Evolutionary conservation across 1,284 basidiomycete genomes (phyloP).

Genomic region (Ceratobasidium sp.): DNA sequence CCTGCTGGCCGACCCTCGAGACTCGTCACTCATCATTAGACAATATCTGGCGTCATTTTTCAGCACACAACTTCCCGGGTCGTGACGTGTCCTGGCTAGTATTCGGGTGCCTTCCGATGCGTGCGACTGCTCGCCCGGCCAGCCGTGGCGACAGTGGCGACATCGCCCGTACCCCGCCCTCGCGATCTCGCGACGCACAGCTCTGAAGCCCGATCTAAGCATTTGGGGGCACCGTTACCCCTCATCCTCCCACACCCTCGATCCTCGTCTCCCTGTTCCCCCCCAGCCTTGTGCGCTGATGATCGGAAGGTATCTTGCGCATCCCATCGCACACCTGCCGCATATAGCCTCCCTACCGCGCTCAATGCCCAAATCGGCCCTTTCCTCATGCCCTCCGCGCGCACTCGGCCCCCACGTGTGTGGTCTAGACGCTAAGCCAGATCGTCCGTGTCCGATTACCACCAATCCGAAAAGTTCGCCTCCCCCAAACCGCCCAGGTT

Average conservation of each 20-base stretch:
- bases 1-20: not conserved
- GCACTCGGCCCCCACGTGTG: slow-evolving; percentile 41
- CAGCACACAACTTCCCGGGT: not conserved
- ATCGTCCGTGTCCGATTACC: slow-evolving; percentile 1
- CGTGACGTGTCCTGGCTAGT: not conserved
- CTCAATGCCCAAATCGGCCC: slow-evolving; percentile 23
- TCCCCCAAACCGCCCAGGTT: slow-evolving; percentile 34
- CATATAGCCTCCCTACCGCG: slow-evolving; percentile 36
- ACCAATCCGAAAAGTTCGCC: slow-evolving; percentile 7
- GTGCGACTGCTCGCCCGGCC: not conserved
- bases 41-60: not conserved
- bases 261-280: slow-evolving; percentile 14
- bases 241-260: slow-evolving; percentile 22
- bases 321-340: slow-evolving; percentile 33
- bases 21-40: not conserved
- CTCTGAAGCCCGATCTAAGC: slow-evolving; percentile 15
- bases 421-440: slow-evolving; percentile 31
- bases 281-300: slow-evolving; percentile 34
- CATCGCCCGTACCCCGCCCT: slow-evolving; percentile 4
- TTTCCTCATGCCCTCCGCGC: slow-evolving; percentile 40
- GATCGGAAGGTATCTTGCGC: slow-evolving; percentile 35
- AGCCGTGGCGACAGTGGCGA: slow-evolving; percentile 1
- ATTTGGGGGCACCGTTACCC: slow-evolving; percentile 11
- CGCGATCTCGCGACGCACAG: not conserved
- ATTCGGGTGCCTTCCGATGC: not conserved